Percentiles rank a stretch among this genome's conserved stretches.
Conservation (phyloP, 495 filamentous ascomycete species). For the Podospora conica region DNA sequence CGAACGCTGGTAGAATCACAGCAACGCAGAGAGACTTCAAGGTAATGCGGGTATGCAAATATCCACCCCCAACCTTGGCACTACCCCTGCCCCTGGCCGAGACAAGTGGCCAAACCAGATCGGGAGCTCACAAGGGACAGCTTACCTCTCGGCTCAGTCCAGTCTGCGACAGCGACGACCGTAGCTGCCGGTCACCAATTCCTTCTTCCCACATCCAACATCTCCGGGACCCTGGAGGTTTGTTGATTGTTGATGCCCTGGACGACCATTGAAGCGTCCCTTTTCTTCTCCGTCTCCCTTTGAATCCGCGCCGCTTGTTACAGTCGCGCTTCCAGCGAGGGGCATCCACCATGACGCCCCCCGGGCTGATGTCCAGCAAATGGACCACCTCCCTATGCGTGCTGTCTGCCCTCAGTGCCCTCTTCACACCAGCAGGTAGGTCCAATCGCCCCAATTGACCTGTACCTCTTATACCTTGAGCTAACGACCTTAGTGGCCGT, state of each 20-base stretch:
- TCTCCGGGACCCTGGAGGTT: slow-evolving; percentile 18
- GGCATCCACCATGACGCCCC: slow-evolving; percentile 31
- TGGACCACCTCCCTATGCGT: slow-evolving; percentile 53
- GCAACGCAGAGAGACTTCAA: not conserved
- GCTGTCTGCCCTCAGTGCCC: slow-evolving; percentile 36
- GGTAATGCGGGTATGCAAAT: not conserved
- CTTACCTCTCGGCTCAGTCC: slow-evolving; percentile 11
- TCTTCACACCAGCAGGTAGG: slow-evolving; percentile 48
- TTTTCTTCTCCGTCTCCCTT: slow-evolving; percentile 11
- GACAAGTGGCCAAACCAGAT: slow-evolving; percentile 15
- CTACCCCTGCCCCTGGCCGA: slow-evolving; percentile 16
- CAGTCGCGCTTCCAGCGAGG: slow-evolving; percentile 1
- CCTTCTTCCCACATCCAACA: slow-evolving; percentile 6
- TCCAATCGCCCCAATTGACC: not conserved
- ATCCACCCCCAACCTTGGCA: not conserved
- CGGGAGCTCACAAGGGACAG: slow-evolving; percentile 14
- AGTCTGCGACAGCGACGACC: not conserved
- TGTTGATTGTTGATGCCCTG: slow-evolving; percentile 11
- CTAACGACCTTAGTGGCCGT: slow-evolving; percentile 56
- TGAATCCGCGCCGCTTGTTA: slow-evolving; percentile 1
- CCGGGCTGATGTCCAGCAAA: slow-evolving; percentile 42
- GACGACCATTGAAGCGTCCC: slow-evolving; percentile 11
- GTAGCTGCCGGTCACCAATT: slow-evolving; percentile 2
- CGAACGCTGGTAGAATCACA: too few relatives aligned
- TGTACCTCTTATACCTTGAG: slow-evolving; percentile 7